Percentiles rank a stretch among this genome's conserved stretches.
Evolutionary conservation across 768 basidiomycete genomes (phyloP).

Genomic region (Boletus fagicola): DNA sequence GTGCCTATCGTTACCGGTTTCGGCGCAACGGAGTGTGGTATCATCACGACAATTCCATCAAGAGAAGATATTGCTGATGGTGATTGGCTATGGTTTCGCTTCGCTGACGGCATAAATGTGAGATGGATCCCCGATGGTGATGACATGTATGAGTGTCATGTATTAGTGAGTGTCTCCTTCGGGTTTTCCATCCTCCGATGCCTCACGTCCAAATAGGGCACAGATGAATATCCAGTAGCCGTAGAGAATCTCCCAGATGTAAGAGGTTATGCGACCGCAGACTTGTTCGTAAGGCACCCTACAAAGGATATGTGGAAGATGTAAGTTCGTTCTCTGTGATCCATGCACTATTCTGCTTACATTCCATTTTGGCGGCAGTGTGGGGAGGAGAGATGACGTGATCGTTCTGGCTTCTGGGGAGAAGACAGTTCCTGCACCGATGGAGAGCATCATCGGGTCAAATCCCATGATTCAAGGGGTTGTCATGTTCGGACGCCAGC

Average conservation of each 20-base stretch:
- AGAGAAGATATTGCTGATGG: slow-evolving; percentile 10
- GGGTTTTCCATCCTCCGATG: neutral
- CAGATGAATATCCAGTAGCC: neutral
- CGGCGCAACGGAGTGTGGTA: slow-evolving; percentile 26
- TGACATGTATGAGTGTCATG: slow-evolving; percentile 35
- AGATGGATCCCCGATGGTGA: slow-evolving; percentile 33
- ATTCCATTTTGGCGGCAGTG: slow-evolving; percentile 18
- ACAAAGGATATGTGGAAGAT: slow-evolving; percentile 30
- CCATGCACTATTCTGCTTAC: neutral
- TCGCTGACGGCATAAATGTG: slow-evolving; percentile 13
- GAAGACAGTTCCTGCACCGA: slow-evolving; percentile 35
- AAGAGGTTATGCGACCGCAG: slow-evolving; percentile 39
- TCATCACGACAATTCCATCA: neutral
- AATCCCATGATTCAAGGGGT: slow-evolving; percentile 20
- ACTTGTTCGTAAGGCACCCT: slow-evolving; percentile 45
- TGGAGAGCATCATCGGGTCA: slow-evolving; percentile 18
- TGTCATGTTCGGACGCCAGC: slow-evolving; percentile 33
- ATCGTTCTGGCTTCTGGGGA: slow-evolving; percentile 32
- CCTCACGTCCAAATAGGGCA: neutral
- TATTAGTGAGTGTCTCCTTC: slow-evolving; percentile 26
- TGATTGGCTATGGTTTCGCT: slow-evolving; percentile 18
- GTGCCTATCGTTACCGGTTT: slow-evolving; percentile 13
- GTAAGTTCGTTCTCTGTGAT: neutral
- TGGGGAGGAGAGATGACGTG: slow-evolving; percentile 38
- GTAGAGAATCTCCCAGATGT: slow-evolving; percentile 36